These are phyloP conservation scores for Naematelia encephala DNA, from an alignment of 768 basidiomycete genomes.

Conservation along the genomic window DNA sequence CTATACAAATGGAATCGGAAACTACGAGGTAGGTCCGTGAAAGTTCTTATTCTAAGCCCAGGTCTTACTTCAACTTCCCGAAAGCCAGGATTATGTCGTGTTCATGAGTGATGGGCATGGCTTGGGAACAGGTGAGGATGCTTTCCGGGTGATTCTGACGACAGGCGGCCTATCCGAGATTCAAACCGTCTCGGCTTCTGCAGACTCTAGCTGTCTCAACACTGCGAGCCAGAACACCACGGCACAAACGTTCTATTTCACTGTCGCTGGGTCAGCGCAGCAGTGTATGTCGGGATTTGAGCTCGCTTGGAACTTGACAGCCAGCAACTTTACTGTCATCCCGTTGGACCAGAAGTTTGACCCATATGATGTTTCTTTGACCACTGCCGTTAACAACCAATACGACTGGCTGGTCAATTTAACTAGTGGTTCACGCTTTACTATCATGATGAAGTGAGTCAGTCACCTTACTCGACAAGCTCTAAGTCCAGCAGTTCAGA, in stretches of 20 bases:
- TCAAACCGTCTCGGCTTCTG: conserved; percentile 22
- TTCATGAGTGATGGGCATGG: conserved; percentile 35
- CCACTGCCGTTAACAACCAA: conserved; percentile 7
- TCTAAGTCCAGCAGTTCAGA: conserved; percentile 13
- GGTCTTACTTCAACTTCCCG: conserved; percentile 34
- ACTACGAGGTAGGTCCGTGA: conserved; percentile 11
- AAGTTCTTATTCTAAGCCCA: conserved; percentile 7
- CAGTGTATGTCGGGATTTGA: conserved; percentile 39
- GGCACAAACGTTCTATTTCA: conserved; percentile 34
- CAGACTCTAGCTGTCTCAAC: conserved; percentile 26
- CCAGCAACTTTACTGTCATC: conserved; percentile 39
- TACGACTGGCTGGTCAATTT: conserved; percentile 37
- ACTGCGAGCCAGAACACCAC: conserved; percentile 24
- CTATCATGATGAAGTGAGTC: conserved; percentile 45
- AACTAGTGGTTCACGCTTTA: conserved; percentile 35
- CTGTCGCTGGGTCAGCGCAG: conserved; percentile 23
- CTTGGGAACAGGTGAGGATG: conserved; percentile 23
- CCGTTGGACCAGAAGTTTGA: conserved; percentile 35
- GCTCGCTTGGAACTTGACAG: conserved; percentile 28
- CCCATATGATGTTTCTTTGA: conserved; percentile 34
- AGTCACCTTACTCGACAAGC: not conserved
- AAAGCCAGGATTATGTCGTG: conserved; percentile 32
- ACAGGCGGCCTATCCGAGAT: conserved; percentile 40
- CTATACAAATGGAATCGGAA: conserved; percentile 17
- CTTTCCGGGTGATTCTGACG: not conserved